Conservation (phyloP, 2,329 filamentous ascomycete genomes). For the Talaromyces rugulosus region DNA sequence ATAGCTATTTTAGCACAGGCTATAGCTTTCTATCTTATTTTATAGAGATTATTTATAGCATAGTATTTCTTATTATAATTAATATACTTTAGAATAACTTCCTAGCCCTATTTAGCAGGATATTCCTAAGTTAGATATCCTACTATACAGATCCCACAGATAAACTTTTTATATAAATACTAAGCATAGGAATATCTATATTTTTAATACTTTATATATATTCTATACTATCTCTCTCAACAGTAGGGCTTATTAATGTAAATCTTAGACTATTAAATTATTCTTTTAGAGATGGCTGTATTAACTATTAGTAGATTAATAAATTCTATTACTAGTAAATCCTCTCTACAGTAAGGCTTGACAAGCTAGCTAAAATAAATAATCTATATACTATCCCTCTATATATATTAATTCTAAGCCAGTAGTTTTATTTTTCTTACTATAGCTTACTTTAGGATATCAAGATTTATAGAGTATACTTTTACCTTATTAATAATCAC, state of each 20-base stretch:
- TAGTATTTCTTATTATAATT: not conserved
- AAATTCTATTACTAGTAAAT: no score
- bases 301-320: no score
- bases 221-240: no score
- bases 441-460: not conserved
- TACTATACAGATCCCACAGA: no score
- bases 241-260: no score
- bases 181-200: no score
- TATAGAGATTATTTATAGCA: not conserved
- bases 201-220: no score
- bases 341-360: no score
- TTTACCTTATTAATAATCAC: not conserved
- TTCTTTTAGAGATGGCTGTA: no score
- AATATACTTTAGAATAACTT: not conserved
- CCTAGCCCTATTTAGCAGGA: not conserved
- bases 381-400: not conserved
- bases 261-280: no score
- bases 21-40: not conserved
- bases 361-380: not conserved
- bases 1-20: not conserved
- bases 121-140: not conserved
- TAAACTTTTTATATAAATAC: no score
- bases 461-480: not conserved
- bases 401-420: not conserved
- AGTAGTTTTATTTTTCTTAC: not conserved